Base-by-base conservation (phyloP, 164 flowering plant species). In the Magnolia kwangsiensis region DNA sequence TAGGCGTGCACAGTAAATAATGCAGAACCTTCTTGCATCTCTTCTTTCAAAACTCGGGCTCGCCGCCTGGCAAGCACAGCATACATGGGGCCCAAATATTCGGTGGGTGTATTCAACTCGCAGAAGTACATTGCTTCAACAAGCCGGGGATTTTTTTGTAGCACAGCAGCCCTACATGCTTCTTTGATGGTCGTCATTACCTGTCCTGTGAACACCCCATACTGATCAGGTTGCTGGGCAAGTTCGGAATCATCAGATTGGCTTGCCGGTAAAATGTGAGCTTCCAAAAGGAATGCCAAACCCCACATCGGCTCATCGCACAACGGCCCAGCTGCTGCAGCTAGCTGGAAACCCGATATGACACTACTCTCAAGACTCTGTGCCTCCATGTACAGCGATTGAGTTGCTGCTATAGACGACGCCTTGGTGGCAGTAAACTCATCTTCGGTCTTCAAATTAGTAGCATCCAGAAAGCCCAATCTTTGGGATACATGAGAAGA, bases 291-390 rank as follows among this genome's bases (percentile, higher is more conserved):
- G 81, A 92, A 94, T 1, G 88, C 93, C 80, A 92, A 86, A 59
- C 98, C 98, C 98, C 98, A 92, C 95, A 92, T 86, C 8, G 98
- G 92, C 81, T 95, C 98, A 71, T 95, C 98, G 75, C 98, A 92
- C 72, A 95, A 80, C 1, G 97, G 98, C 45, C 98, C 97, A 59
- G 96, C 81, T 69, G 90, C 88, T 31, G 97, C 87, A 55, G 97
- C 96, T n/a, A 95, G 77, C 79, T 95, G 97, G 81, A 92, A 95
- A 51, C 98, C 98, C 50, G 97, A 91, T 18, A 90, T 76, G 19
- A 95, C 83, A 79, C 94, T 88, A 83, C 88, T 92, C 76, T 85
- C 92, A 72, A 92, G 90, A 74, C 83, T 78, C 81, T 86, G 84
- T 31, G 90, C 95, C 76, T 91, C 97, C 71, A 24, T 72, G 45